Conservation (phyloP, 495 filamentous ascomycete species). For the Neurospora tetrasperma region DNA sequence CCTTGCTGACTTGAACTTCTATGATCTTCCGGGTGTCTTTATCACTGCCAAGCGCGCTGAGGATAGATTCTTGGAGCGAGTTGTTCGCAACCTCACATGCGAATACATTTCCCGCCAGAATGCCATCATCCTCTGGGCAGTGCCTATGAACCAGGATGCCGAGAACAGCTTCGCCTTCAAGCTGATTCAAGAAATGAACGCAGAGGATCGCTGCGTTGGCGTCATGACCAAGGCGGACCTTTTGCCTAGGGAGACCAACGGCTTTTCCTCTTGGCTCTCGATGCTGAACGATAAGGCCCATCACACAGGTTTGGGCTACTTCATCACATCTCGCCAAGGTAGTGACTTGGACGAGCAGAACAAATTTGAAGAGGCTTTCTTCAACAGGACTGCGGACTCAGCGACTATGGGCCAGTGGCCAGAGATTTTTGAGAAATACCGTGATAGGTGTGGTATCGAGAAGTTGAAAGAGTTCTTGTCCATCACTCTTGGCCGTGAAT, state of each 20-base stretch:
- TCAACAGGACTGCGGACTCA: slow-evolving; percentile 27
- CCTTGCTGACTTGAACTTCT: slow-evolving; percentile 64
- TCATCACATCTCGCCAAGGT: slow-evolving; percentile 44
- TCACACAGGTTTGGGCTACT: slow-evolving; percentile 52
- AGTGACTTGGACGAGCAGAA: slow-evolving; percentile 43
- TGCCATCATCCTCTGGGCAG: slow-evolving; percentile 63
- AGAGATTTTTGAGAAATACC: slow-evolving; percentile 31
- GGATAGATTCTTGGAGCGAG: slow-evolving; percentile 52
- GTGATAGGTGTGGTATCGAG: slow-evolving; percentile 47
- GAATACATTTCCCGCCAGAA: slow-evolving; percentile 54
- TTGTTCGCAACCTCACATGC: slow-evolving; percentile 58
- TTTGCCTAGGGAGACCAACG: slow-evolving; percentile 37
- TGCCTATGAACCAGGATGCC: slow-evolving; percentile 64
- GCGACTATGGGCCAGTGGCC: slow-evolving; percentile 34
- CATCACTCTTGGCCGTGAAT: slow-evolving; percentile 41
- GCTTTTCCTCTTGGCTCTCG: slow-evolving; percentile 38
- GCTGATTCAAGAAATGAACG: slow-evolving; percentile 48
- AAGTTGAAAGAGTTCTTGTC: slow-evolving; percentile 47
- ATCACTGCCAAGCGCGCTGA: slow-evolving; percentile 48
- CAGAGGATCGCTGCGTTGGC: slow-evolving; percentile 54
- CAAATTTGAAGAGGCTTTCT: slow-evolving; percentile 50
- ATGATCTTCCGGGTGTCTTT: slow-evolving; percentile 74
- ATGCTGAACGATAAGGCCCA: slow-evolving; percentile 49
- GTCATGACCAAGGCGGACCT: slow-evolving; percentile 76
- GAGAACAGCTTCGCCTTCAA: slow-evolving; percentile 59